These are phyloP conservation scores for Chlorella ohadii DNA, from an alignment of 139 green algal genomes.

Conservation along the genomic window DNA sequence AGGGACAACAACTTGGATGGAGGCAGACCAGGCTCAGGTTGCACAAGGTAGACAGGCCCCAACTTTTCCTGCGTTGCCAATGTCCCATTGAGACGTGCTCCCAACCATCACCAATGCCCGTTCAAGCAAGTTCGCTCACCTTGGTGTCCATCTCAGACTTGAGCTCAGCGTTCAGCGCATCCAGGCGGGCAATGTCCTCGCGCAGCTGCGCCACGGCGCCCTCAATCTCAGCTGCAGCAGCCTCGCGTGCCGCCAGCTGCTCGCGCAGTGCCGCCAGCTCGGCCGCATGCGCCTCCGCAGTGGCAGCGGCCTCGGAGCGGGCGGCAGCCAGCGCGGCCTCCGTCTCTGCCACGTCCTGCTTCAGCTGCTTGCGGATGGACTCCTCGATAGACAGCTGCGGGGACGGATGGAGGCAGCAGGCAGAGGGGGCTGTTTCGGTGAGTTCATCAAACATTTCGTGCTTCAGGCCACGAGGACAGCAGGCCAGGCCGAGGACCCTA, in stretches of 20 bases:
- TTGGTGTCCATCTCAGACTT: conserved; percentile 12
- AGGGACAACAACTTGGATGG: background rate
- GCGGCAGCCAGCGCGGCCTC: background rate
- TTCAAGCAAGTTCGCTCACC: background rate
- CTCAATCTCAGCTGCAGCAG: conserved; percentile 6
- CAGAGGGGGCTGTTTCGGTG: no score
- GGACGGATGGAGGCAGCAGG: no score
- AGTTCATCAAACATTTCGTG: no score
- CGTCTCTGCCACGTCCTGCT: background rate
- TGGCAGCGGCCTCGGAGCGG: background rate
- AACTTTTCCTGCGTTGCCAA: no score
- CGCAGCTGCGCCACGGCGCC: background rate
- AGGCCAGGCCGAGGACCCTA: no score
- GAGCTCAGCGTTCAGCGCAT: background rate
- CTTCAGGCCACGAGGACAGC: no score
- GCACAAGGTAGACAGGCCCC: no score
- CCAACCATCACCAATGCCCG: no score
- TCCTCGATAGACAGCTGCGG: conserved; percentile 24
- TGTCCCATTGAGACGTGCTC: no score
- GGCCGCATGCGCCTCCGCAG: background rate
- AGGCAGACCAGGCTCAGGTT: no score
- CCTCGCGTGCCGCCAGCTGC: conserved; percentile 13
- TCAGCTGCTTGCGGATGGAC: conserved; percentile 20
- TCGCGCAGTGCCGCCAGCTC: conserved; percentile 9
- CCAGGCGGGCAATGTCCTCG: background rate